These are phyloP conservation scores for Saksenaea oblongispora DNA, from an alignment of 371 early-diverging fungal species.

Conservation along the genomic window DNA sequence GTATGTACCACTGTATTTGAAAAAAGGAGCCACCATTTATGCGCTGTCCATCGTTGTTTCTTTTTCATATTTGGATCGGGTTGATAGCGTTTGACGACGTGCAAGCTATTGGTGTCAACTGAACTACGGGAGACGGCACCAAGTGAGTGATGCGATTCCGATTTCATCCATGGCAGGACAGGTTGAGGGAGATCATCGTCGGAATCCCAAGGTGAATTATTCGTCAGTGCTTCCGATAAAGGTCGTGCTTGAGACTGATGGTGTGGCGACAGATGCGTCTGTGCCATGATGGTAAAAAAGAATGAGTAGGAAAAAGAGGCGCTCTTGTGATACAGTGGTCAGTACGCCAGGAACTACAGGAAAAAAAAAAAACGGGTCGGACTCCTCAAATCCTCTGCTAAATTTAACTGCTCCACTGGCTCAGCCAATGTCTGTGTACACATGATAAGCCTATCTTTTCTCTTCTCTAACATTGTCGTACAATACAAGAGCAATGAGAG, in stretches of 20 bases:
- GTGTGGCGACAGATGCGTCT: neutral
- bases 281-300: neutral
- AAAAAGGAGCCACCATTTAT: constrained; percentile 53
- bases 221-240: neutral
- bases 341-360: neutral
- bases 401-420: too few species aligned
- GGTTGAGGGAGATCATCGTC: constrained; percentile 35
- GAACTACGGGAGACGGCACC: constrained; percentile 19
- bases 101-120: constrained; percentile 34
- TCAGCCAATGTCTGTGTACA: too few species aligned
- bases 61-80: constrained; percentile 32
- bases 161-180: constrained; percentile 50
- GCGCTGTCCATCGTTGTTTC: constrained; percentile 53
- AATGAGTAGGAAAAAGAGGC: neutral
- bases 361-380: neutral
- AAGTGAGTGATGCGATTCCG: constrained; percentile 40
- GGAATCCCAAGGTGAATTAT: neutral
- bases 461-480: too few species aligned
- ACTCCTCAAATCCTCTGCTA: too few species aligned
- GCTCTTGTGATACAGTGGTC: neutral
- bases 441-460: too few species aligned
- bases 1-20: constrained; percentile 52
- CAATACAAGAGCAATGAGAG: too few species aligned
- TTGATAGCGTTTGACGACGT: constrained; percentile 39
- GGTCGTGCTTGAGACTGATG: neutral